Base-by-base conservation (phyloP, 2,329 filamentous ascomycete genomes). In the Exophiala spinifera region DNA sequence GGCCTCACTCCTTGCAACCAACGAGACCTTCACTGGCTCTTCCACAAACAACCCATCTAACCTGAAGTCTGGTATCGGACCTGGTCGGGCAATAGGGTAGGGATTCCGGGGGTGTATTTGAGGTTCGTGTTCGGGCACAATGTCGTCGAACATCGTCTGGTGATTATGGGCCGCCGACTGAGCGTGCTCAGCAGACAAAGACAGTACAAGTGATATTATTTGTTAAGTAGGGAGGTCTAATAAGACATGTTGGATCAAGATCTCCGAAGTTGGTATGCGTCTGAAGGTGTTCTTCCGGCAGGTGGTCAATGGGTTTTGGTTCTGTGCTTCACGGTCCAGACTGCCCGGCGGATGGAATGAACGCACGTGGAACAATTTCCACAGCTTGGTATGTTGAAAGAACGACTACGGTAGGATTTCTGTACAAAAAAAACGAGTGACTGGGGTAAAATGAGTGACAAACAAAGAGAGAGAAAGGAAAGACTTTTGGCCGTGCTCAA, bases 391-490 rank as follows among this genome's bases (percentile, higher is more conserved):
- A 39, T 44, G 20, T 10, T 31, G 28, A 49, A 13, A 46, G 33
- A 46, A 31, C 36, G 36, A 39, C 36, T 39, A 2, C 8, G 36
- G 36, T 11, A 15, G 47, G 42, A 23, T 13, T 49, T 25, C 23
- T 31, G 28, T 31, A 31, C 4, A 25, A 25, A 25, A 25, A 25
- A 49, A 64, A 62, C 10, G 62, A 64, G 51, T 46, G 62, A 64
- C 62, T 64, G 19, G 21, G 23, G 51, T 59, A 63, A 61, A 63
- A 63, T 53, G 61, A 63, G 46, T 61, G 62, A 59, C 61, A 57
- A 56, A 21, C 28, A 31, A 46, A 59, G 49, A 21, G 54, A 61
- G 54, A 58, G 55, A 55, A 49, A 50, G 36, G 49, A 46, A 21
- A 49, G 53, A n/a, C 39, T 42, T 37, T 33, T 15, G 14, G 20